Evolutionary conservation across 1,284 basidiomycete species (phyloP).

Genomic region (Cryptococcus floricola): DNA sequence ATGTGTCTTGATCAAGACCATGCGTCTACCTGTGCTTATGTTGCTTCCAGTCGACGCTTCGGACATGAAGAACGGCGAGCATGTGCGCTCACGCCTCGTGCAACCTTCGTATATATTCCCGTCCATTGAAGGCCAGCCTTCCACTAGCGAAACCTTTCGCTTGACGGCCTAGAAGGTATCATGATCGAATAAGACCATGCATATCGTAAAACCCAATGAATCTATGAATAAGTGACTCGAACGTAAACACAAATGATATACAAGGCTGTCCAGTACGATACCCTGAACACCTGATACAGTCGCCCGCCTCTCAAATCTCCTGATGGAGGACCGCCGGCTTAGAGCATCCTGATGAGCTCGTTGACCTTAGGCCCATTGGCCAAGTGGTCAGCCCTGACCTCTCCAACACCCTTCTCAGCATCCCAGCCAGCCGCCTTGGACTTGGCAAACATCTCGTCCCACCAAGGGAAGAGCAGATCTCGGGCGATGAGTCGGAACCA

Average conservation of each 20-base stretch:
- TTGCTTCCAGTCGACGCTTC: slow-evolving; percentile 10
- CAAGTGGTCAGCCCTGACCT: slow-evolving; percentile 36
- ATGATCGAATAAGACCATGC: not conserved
- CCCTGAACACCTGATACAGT: not conserved
- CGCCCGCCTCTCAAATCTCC: not conserved
- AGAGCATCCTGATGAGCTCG: slow-evolving; percentile 72
- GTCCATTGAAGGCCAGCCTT: slow-evolving; percentile 7
- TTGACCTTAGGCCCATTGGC: slow-evolving; percentile 51
- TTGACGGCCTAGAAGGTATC: no score
- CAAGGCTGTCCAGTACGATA: not conserved
- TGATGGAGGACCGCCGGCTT: slow-evolving; percentile 2
- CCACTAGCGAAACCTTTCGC: slow-evolving; percentile 1
- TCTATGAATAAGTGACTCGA: not conserved
- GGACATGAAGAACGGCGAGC: slow-evolving; percentile 14
- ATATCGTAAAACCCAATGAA: not conserved
- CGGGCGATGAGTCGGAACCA: slow-evolving; percentile 99
- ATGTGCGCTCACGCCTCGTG: slow-evolving; percentile 5
- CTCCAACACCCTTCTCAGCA: slow-evolving; percentile 48
- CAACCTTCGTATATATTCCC: slow-evolving; percentile 6
- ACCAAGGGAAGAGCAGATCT: slow-evolving; percentile 97
- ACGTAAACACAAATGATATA: not conserved
- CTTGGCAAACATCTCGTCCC: slow-evolving; percentile 77
- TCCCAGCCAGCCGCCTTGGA: slow-evolving; percentile 58
- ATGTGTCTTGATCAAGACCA: slow-evolving; percentile 4
- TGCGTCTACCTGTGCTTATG: not conserved